phyloP scores from a whole-genome alignment of 1,284 basidiomycete genomes.

The Moesziomyces antarcticus region DNA sequence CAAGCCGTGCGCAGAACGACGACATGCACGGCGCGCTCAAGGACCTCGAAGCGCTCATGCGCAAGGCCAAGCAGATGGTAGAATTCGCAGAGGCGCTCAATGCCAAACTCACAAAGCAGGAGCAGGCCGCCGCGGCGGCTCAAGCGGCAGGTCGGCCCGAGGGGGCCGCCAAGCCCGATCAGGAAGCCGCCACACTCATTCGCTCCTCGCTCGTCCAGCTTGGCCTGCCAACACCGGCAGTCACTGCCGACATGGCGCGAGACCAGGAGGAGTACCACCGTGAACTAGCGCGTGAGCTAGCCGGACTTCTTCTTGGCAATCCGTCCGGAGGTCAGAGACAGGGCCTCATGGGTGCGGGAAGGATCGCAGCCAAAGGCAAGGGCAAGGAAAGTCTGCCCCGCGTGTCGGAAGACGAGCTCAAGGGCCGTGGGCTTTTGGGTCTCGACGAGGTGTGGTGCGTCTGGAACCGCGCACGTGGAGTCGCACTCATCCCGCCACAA shows the following conservation, averaged over 20 bases:
- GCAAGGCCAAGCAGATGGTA: conserved; percentile 91
- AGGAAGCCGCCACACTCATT: conserved; percentile 74
- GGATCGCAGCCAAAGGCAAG: conserved; percentile 66
- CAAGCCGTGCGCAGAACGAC: conserved; percentile 74
- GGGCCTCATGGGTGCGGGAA: conserved; percentile 53
- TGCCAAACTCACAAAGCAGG: conserved; percentile 78
- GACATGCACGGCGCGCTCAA: conserved; percentile 82
- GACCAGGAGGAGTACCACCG: conserved; percentile 84
- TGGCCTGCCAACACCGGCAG: conserved; percentile 81
- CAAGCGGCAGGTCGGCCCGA: conserved; percentile 25
- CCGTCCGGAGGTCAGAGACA: conserved; percentile 61
- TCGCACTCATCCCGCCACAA: conserved; percentile 86
- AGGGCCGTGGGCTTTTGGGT: conserved; percentile 73
- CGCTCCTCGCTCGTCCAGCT: conserved; percentile 87
- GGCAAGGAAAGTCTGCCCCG: conserved; percentile 23
- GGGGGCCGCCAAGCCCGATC: conserved; percentile 61
- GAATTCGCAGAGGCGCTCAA: conserved; percentile 87
- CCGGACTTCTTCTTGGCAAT: conserved; percentile 76
- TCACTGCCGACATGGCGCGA: conserved; percentile 89
- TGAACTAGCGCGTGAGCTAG: conserved; percentile 85
- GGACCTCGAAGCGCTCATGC: conserved; percentile 90
- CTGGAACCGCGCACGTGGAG: conserved; percentile 93
- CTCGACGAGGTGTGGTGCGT: conserved; percentile 96
- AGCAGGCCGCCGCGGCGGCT: conserved; percentile 62
- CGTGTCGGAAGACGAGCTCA: conserved; percentile 19